Base-by-base conservation (phyloP, 2,329 filamentous ascomycete species). In the Fusarium sarcochroum region DNA sequence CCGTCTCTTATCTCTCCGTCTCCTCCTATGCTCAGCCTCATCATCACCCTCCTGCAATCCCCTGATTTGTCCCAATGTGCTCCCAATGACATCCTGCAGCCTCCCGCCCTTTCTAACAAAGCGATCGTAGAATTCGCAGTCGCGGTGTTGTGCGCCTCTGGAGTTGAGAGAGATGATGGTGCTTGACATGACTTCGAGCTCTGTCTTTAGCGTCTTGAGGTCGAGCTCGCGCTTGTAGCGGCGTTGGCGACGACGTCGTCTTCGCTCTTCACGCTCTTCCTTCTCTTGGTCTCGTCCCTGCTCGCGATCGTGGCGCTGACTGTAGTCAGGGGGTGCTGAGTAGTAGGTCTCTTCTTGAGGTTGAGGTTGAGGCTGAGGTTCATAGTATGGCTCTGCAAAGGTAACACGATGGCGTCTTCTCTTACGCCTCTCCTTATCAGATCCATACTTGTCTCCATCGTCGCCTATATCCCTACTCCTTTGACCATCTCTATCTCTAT, bases 111-210 rank as follows among this genome's bases (percentile, higher is more conserved):
- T 72, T 20, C 70, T 44, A 10, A 73, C 72, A 44, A 74, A 74
- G 32, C 66, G 60, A 34, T 74, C 70, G 30, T 74, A 74, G 34
- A 74, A 74, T 53, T 74, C 68, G 7, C 72, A 74, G 45, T 74
- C 72, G 8, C 64, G 47, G 23, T 74, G 72, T 15, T 61, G 54
- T 7, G 72, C 56, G 13, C 69, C 71, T 3, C 72, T 44, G 8
- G 70, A 59, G 30, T 73, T 74, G 7, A 74, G 41, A 9, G 58
- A 60, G 45, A 74, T 74, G 56, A 74, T 73, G 17, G 72, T 74
- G 58, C 70, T 72, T 5, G 72, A 74, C 72, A 74, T 74, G 46
- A 61, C 63, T 34, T 74, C 72, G 18, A 74, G 58, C 27, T 74
- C 72, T n/a, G 68, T 63, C 53, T 57, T 65, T 38, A 74, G 69